These are phyloP conservation scores for Albugo laibachii DNA, from an alignment of 352 stramenopile species.

Conservation along the genomic window DNA sequence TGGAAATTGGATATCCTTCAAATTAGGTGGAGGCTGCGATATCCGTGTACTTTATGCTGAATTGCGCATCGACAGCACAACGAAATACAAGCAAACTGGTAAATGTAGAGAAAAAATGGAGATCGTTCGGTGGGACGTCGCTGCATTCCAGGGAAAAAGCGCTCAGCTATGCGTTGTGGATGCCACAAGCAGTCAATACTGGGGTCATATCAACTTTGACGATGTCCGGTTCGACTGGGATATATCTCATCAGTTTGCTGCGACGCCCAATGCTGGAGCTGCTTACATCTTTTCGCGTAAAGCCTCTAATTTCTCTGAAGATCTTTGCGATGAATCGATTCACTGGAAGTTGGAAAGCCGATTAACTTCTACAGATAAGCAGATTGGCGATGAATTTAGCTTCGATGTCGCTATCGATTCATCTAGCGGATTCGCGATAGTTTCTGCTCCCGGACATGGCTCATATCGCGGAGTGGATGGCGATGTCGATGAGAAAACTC, in stretches of 20 bases:
- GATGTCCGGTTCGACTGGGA: constrained; percentile 88
- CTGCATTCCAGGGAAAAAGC: constrained; percentile 47
- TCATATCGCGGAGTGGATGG: constrained; percentile 71
- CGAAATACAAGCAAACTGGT: constrained; percentile 73
- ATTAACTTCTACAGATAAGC: constrained; percentile 80
- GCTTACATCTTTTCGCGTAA: constrained; percentile 69
- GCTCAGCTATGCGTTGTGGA: constrained; percentile 90
- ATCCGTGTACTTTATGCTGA: constrained; percentile 83
- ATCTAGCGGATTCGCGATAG: constrained; percentile 46
- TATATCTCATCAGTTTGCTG: constrained; percentile 22
- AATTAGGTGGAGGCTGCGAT: constrained; percentile 90
- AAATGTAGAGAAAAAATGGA: constrained; percentile 83
- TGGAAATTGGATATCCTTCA: constrained; percentile 80
- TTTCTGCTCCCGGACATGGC: constrained; percentile 49
- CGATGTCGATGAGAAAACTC: constrained; percentile 16
- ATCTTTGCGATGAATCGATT: constrained; percentile 45
- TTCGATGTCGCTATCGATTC: constrained; percentile 75
- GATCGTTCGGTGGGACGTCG: constrained; percentile 76
- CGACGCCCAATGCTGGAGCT: constrained; percentile 39
- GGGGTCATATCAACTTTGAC: constrained; percentile 95
- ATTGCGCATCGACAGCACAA: constrained; percentile 84
- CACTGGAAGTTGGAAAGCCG: constrained; percentile 79
- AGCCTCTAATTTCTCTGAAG: constrained; percentile 19
- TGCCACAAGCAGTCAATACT: constrained; percentile 51
- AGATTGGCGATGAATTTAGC: constrained; percentile 67